Evolutionary conservation across 2,329 filamentous ascomycete genomes (phyloP), one percentile per base, ranked within the genome.

Genomic region (Fusarium buxicola): DNA sequence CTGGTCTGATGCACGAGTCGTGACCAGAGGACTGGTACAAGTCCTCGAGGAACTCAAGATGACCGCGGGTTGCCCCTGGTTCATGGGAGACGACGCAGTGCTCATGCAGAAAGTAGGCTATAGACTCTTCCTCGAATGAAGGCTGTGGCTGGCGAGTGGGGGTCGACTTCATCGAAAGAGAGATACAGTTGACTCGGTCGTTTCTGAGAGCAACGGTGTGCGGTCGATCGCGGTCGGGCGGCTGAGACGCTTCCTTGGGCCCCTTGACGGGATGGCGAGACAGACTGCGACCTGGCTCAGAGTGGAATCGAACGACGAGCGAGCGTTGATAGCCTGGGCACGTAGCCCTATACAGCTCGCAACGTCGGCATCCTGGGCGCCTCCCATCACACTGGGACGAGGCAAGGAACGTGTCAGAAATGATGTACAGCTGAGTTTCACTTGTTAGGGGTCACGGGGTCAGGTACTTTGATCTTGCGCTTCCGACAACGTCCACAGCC

Each of bases 291-390:
- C 60, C 60, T n/a, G 55, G 60, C 45, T 60, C 36, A 18, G 60
- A 48, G 27, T 64, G 60, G 13, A 64, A 64, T n/a, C 60, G 60
- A 47, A 64, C 43, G 24, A 45, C 60, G 56, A 64, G 30, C 16
- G 59, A 48, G 16, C 60, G 60, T 46, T 64, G 54, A 60, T 64
- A 64, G 4, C 60, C 60, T 28, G 60, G 60, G 60, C 60, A 64
- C 11, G 45, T 35, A 24, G 55, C 55, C 38, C 60, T 53, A 49
- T 63, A 63, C 8, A 63, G 36, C 36, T 64, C 60, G 16, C 60
- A 64, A 7, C 60, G 60, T 38, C 48, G 58, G 35, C 60, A 64
- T 48, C 55, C 55, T 16, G 60, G 60, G 16, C 60, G 55, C 38
- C 60, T 36, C 8, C 49, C 60, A 41, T 64, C 60, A 6, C 60